Conservation (phyloP, 371 early-diverging fungal genomes). For the Mucor irregularis region DNA sequence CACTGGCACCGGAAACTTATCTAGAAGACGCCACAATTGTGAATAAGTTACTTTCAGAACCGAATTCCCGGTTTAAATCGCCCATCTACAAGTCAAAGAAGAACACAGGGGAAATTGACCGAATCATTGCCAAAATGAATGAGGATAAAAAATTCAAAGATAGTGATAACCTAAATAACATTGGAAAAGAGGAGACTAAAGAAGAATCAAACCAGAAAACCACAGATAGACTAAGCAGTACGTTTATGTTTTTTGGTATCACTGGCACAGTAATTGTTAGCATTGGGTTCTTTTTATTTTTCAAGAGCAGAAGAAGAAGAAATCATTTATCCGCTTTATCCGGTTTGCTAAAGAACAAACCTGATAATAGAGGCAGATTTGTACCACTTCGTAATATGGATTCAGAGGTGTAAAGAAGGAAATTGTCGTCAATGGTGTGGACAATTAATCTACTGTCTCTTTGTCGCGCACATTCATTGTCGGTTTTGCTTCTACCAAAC, state of each 20-base stretch:
- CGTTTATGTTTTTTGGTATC: conserved; percentile 23
- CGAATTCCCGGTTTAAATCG: conserved; percentile 24
- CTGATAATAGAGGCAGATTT: conserved; percentile 35
- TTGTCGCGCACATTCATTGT: too few relatives aligned
- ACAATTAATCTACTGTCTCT: background rate
- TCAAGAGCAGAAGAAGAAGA: conserved; percentile 17
- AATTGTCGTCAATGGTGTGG: conserved; percentile 4
- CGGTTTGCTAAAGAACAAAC: conserved; percentile 20
- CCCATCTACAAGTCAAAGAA: conserved; percentile 25
- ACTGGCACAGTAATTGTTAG: conserved; percentile 22
- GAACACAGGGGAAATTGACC: conserved; percentile 31
- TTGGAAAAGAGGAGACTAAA: background rate
- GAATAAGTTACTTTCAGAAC: background rate
- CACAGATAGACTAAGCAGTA: background rate
- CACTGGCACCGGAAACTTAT: conserved; percentile 25
- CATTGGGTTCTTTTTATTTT: conserved; percentile 29
- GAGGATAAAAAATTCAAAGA: conserved; percentile 18
- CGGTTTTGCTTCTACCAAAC: too few relatives aligned
- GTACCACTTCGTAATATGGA: conserved; percentile 38
- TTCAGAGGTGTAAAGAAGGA: conserved; percentile 10
- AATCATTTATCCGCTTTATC: conserved; percentile 32
- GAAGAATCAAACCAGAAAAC: conserved; percentile 1
- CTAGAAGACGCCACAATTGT: conserved; percentile 20
- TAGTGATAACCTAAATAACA: background rate
- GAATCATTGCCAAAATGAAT: conserved; percentile 22